These are phyloP conservation scores for Ophiocordyceps camponoti-saundersi DNA, from an alignment of 2,329 filamentous ascomycete genomes.

Conservation along the genomic window DNA sequence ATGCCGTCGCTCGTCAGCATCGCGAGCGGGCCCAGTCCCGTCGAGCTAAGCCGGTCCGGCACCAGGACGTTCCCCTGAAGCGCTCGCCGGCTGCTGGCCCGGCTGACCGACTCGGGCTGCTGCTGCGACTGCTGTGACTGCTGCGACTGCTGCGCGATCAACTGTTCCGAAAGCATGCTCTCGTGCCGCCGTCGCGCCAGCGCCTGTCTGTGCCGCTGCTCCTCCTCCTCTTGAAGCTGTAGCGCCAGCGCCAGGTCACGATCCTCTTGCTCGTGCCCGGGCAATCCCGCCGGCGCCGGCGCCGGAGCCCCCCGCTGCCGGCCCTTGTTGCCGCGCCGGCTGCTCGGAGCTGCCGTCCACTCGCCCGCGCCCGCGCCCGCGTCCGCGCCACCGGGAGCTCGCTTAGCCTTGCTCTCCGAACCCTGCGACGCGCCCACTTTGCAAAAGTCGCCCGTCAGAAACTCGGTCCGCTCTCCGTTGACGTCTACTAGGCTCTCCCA, in stretches of 20 bases:
- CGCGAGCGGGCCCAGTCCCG: slow-evolving; percentile 5
- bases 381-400: slow-evolving; percentile 4
- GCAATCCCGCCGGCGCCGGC: slow-evolving; percentile 15
- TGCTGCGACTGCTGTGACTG: slow-evolving; percentile 42
- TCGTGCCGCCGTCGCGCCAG: slow-evolving; percentile 48
- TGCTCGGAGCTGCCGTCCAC: slow-evolving; percentile 37
- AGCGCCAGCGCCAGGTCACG: slow-evolving; percentile 75
- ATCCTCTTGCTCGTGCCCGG: slow-evolving; percentile 54
- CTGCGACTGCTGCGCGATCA: slow-evolving; percentile 46
- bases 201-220: slow-evolving; percentile 54
- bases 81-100: slow-evolving; percentile 5
- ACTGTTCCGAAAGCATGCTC: slow-evolving; percentile 50
- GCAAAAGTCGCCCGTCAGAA: slow-evolving; percentile 81
- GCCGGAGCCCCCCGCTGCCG: slow-evolving; percentile 9
- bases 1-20: not conserved
- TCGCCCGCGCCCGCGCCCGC: slow-evolving; percentile 16
- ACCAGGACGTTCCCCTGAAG: not conserved
- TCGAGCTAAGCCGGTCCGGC: slow-evolving; percentile 10
- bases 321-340: slow-evolving; percentile 11
- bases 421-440: slow-evolving; percentile 44
- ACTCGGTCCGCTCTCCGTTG: slow-evolving; percentile 65
- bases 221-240: slow-evolving; percentile 89
- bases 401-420: slow-evolving; percentile 1
- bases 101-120: slow-evolving; percentile 11
- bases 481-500: slow-evolving; percentile 91